These are phyloP conservation scores for Colletotrichum chlorophyti DNA, from an alignment of 2,329 filamentous ascomycete genomes.

Conservation along the genomic window DNA sequence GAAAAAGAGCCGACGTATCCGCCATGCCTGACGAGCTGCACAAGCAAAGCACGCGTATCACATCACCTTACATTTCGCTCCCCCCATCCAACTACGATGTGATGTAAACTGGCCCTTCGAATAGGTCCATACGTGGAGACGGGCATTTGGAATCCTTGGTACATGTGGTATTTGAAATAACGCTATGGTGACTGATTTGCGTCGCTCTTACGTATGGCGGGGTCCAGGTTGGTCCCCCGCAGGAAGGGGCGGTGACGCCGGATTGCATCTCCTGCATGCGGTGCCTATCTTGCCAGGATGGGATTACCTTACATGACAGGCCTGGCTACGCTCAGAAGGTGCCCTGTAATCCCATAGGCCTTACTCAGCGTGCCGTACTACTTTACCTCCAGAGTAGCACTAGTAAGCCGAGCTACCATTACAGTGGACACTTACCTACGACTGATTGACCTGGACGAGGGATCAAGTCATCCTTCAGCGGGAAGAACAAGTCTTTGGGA, in stretches of 20 bases:
- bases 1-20: no score
- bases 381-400: no score
- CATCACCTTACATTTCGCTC: no score
- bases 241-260: slow-evolving; percentile 15
- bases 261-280: slow-evolving; percentile 10
- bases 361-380: background rate
- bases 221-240: slow-evolving; percentile 1
- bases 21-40: no score
- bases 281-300: slow-evolving; percentile 1
- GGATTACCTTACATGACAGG: background rate
- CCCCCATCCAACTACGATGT: background rate
- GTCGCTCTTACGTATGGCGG: background rate
- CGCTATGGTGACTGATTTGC: background rate
- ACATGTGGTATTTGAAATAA: slow-evolving; percentile 19
- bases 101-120: slow-evolving; percentile 4
- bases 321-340: background rate
- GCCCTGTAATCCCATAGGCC: background rate
- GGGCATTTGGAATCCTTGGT: background rate
- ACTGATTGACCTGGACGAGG: no score
- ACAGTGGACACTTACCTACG: no score
- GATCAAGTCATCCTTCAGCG: no score
- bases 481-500: no score
- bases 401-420: no score
- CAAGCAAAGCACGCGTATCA: no score
- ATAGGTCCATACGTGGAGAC: background rate